A percentile compares a stretch with the other conserved stretches of the same genome.
Conservation (phyloP, 108 stramenopile genomes). For the Skeletonema menzelii region DNA sequence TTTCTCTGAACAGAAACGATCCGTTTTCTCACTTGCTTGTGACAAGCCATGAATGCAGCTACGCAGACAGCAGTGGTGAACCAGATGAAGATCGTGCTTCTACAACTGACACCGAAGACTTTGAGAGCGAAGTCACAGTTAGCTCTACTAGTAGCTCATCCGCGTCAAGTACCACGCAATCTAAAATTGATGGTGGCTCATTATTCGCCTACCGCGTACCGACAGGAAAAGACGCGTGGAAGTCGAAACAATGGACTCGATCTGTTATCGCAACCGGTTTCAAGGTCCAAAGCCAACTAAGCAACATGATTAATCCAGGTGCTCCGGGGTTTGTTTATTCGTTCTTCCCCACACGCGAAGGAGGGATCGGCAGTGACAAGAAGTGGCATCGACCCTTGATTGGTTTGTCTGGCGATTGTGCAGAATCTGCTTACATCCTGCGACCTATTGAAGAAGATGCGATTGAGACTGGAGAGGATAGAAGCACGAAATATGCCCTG, state of each 20-base stretch:
- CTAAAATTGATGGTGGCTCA: slow-evolving; percentile 78
- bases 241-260: slow-evolving; percentile 79
- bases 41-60: slow-evolving; percentile 80
- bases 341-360: slow-evolving; percentile 79
- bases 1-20: slow-evolving; percentile 54
- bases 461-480: slow-evolving; percentile 28
- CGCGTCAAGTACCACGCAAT: slow-evolving; percentile 6
- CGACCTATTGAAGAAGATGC: slow-evolving; percentile 61
- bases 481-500: slow-evolving; percentile 73
- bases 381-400: slow-evolving; percentile 85
- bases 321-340: slow-evolving; percentile 95
- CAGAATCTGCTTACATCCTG: slow-evolving; percentile 94
- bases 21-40: slow-evolving; percentile 77
- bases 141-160: background rate
- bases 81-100: background rate
- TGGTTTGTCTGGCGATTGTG: slow-evolving; percentile 93
- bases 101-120: background rate
- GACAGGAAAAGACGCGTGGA: slow-evolving; percentile 56
- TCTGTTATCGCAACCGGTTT: slow-evolving; percentile 90
- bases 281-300: slow-evolving; percentile 78
- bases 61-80: slow-evolving; percentile 36
- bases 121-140: background rate
- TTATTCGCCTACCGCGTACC: slow-evolving; percentile 91
- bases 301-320: slow-evolving; percentile 94
- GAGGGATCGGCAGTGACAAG: slow-evolving; percentile 37